phyloP scores from a whole-genome alignment of 1,284 basidiomycete species.

The Caloboletus inedulis region DNA sequence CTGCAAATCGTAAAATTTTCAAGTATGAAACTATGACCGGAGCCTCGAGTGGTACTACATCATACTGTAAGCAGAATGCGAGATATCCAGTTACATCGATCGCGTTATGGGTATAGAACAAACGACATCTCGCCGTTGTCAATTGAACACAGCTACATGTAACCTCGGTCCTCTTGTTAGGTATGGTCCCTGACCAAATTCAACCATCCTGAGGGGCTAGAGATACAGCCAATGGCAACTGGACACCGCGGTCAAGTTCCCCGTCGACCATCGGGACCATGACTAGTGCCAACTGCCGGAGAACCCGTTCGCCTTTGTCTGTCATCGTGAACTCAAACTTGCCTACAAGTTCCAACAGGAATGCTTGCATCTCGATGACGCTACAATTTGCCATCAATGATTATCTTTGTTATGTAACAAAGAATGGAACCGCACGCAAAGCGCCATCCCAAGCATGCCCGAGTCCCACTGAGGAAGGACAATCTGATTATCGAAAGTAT shows the following conservation, averaged over 20 bases:
- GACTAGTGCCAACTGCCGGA: constrained; percentile 40
- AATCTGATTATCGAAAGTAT: constrained; percentile 28
- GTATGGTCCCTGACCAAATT: not conserved
- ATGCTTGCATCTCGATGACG: constrained; percentile 47
- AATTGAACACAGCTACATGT: no score
- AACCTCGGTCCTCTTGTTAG: not conserved
- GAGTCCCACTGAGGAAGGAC: constrained; percentile 42
- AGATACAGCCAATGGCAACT: constrained; percentile 48
- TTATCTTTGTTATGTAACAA: not conserved
- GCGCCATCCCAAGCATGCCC: constrained; percentile 49
- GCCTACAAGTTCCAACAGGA: constrained; percentile 45
- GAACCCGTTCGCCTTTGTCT: constrained; percentile 36
- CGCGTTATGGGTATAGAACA: not conserved
- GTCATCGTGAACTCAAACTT: constrained; percentile 47
- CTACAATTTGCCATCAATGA: constrained; percentile 17
- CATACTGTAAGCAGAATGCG: no score
- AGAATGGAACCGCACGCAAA: constrained; percentile 32
- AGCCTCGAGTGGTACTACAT: no score
- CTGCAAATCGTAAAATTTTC: no score
- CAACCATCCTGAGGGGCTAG: constrained; percentile 34
- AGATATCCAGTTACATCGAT: not conserved
- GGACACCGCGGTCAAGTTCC: constrained; percentile 42
- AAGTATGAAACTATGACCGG: no score
- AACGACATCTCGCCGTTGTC: not conserved
- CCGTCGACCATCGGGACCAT: constrained; percentile 48